Evolutionary conservation across 805 yeast genomes (phyloP).

Genomic region (Wickerhamiella cacticola): DNA sequence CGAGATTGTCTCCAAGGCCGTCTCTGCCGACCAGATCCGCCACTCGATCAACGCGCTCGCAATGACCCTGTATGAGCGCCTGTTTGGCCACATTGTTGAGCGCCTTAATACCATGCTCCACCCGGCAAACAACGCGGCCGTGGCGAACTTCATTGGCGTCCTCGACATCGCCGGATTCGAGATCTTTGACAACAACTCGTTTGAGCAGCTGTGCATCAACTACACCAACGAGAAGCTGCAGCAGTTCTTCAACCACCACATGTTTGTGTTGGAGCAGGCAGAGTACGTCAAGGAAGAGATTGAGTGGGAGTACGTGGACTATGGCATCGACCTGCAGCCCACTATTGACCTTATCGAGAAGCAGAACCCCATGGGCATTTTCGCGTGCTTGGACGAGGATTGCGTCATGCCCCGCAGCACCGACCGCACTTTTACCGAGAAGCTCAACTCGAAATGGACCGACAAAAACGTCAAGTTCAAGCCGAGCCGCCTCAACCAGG

Average conservation of each 20-base stretch:
- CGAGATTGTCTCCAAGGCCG: slow-evolving; percentile 70
- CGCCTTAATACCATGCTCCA: slow-evolving; percentile 61
- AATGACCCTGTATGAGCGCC: slow-evolving; percentile 70
- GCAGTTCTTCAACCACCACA: slow-evolving; percentile 92
- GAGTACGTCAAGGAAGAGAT: slow-evolving; percentile 90
- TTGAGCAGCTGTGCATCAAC: slow-evolving; percentile 94
- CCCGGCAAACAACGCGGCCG: slow-evolving; percentile 29
- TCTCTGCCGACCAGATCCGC: slow-evolving; percentile 67
- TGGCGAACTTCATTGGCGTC: slow-evolving; percentile 56
- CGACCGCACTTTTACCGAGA: slow-evolving; percentile 71
- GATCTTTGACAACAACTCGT: slow-evolving; percentile 87
- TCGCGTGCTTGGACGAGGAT: slow-evolving; percentile 84
- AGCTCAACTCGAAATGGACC: slow-evolving; percentile 55
- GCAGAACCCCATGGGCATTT: slow-evolving; percentile 60
- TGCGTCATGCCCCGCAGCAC: slow-evolving; percentile 87
- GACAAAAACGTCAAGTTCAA: slow-evolving; percentile 44
- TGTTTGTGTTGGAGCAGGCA: slow-evolving; percentile 93
- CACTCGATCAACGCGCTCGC: slow-evolving; percentile 77
- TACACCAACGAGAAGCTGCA: slow-evolving; percentile 93
- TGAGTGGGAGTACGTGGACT: slow-evolving; percentile 87
- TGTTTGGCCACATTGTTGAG: slow-evolving; percentile 66
- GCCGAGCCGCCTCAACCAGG: slow-evolving; percentile 61
- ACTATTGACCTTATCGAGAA: slow-evolving; percentile 87
- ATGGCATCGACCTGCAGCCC: slow-evolving; percentile 88
- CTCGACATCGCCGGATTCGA: slow-evolving; percentile 97